phyloP scores from a whole-genome alignment of 2,329 filamentous ascomycete genomes.

The Madurella fahalii region DNA sequence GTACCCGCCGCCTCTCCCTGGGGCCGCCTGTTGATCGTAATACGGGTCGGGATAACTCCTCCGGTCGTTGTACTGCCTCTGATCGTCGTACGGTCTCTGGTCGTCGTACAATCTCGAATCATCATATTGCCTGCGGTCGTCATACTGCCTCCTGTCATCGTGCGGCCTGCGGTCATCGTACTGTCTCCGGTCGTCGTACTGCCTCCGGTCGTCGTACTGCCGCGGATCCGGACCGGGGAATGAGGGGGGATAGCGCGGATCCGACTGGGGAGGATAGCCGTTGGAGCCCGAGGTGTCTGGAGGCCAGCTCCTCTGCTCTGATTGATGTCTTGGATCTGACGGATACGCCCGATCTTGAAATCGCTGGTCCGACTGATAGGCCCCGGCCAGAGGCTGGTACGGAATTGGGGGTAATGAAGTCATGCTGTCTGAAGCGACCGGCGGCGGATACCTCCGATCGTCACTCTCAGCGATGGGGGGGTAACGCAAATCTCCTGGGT shows the following conservation, averaged over 20 bases:
- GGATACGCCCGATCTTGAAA: conserved; percentile 29
- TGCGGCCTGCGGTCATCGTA: conserved; percentile 15
- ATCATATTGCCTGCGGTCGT: conserved; percentile 17
- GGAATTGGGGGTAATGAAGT: conserved; percentile 47
- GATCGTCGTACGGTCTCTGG: conserved; percentile 16
- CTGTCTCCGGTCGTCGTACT: conserved; percentile 17
- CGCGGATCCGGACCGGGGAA: conserved; percentile 13
- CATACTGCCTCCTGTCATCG: conserved; percentile 19
- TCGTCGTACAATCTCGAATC: conserved; percentile 17
- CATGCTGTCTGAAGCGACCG: conserved; percentile 35
- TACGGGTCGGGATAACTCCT: conserved; percentile 20
- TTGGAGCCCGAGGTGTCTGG: conserved; percentile 34
- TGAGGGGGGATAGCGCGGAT: conserved; percentile 18
- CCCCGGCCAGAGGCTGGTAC: conserved; percentile 34
- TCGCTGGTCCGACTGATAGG: conserved; percentile 19
- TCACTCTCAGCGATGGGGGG: conserved; percentile 40
- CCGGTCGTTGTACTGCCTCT: conserved; percentile 16
- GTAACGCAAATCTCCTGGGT: conserved; percentile 40
- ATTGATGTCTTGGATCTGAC: conserved; percentile 24
- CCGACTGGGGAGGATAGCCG: conserved; percentile 31
- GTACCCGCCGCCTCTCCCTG: conserved; percentile 15
- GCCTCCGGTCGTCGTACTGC: conserved; percentile 19
- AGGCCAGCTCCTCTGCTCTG: conserved; percentile 21
- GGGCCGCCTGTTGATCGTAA: conserved; percentile 20
- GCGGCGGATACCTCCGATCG: conserved; percentile 30